phyloP scores from a whole-genome alignment of 208 protist species.

The Crithidia thermophila region DNA sequence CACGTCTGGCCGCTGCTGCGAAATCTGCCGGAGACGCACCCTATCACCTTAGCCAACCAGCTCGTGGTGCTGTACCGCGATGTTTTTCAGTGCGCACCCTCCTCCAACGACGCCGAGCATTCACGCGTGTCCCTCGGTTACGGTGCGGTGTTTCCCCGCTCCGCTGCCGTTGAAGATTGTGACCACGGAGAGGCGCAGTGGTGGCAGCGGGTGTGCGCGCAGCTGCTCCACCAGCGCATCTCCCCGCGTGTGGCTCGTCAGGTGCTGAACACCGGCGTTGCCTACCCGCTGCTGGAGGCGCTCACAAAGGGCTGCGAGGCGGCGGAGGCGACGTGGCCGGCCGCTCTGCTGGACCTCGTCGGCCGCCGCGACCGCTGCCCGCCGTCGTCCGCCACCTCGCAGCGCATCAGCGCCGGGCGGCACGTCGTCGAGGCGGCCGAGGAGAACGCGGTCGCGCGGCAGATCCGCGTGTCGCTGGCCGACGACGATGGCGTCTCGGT shows the following conservation, averaged over 20 bases:
- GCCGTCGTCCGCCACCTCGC: constrained; percentile 26
- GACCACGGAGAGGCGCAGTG: constrained; percentile 2
- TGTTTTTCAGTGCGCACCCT: constrained; percentile 4
- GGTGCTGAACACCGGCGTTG: constrained; percentile 51
- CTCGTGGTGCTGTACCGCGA: constrained; percentile 22
- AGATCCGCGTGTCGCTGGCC: constrained; percentile 46
- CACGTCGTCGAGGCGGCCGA: constrained; percentile 66
- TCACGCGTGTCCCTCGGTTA: not conserved
- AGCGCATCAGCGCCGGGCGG: constrained; percentile 33
- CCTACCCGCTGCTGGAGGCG: constrained; percentile 59
- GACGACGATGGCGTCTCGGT: constrained; percentile 86
- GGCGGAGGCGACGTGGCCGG: constrained; percentile 41
- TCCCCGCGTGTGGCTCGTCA: constrained; percentile 35
- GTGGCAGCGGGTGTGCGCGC: constrained; percentile 41
- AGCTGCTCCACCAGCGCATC: constrained; percentile 42
- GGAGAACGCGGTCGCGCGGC: constrained; percentile 53
- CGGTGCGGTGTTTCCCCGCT: not conserved
- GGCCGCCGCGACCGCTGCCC: constrained; percentile 62
- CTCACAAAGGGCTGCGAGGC: constrained; percentile 50
- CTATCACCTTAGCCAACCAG: constrained; percentile 31
- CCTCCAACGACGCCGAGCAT: not conserved
- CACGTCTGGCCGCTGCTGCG: constrained; percentile 30
- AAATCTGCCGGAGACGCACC: constrained; percentile 23
- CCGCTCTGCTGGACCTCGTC: constrained; percentile 59
- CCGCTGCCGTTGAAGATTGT: not conserved